Percentiles rank a stretch among this genome's conserved stretches.
These are phyloP conservation scores for Penicillium sp. DNA, from an alignment of 2,329 filamentous ascomycete genomes.

Conservation along the genomic window DNA sequence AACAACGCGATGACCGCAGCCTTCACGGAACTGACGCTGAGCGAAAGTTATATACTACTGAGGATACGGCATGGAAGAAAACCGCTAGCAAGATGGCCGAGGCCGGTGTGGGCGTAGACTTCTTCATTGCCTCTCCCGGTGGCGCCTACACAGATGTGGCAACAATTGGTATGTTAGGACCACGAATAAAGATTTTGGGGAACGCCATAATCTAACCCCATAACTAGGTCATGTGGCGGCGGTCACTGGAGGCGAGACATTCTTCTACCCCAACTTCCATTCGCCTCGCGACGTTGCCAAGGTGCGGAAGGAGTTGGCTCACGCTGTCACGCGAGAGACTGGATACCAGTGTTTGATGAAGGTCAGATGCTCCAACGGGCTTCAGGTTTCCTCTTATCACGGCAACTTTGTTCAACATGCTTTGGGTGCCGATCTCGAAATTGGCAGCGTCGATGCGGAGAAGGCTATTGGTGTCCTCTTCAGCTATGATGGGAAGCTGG, in stretches of 20 bases:
- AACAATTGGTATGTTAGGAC: slow-evolving; percentile 70
- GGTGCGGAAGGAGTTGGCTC: slow-evolving; percentile 80
- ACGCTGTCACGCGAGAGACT: slow-evolving; percentile 84
- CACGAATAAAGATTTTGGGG: slow-evolving; percentile 1
- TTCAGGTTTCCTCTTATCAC: slow-evolving; percentile 92
- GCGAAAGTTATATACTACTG: slow-evolving; percentile 87
- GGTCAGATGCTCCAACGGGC: slow-evolving; percentile 93
- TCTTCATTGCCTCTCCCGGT: slow-evolving; percentile 89
- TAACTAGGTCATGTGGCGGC: slow-evolving; percentile 74
- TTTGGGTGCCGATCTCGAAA: slow-evolving; percentile 91
- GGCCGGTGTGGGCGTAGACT: slow-evolving; percentile 83
- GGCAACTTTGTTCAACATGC: slow-evolving; percentile 96
- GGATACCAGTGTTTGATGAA: slow-evolving; percentile 98
- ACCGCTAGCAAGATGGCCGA: slow-evolving; percentile 85
- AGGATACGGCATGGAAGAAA: slow-evolving; percentile 87
- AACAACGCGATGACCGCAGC: slow-evolving; percentile 81
- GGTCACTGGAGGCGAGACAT: slow-evolving; percentile 90
- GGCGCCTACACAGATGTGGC: slow-evolving; percentile 92
- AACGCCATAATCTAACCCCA: slow-evolving; percentile 9
- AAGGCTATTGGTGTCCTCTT: slow-evolving; percentile 92
- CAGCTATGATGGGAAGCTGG: slow-evolving; percentile 95
- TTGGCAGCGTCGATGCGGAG: slow-evolving; percentile 89
- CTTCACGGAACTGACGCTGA: slow-evolving; percentile 84
- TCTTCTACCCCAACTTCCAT: slow-evolving; percentile 96
- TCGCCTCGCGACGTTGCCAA: slow-evolving; percentile 82